Evolutionary conservation across 768 basidiomycete species (phyloP), one percentile per base, ranked within the genome.

Genomic region (Amanita rimosa): DNA sequence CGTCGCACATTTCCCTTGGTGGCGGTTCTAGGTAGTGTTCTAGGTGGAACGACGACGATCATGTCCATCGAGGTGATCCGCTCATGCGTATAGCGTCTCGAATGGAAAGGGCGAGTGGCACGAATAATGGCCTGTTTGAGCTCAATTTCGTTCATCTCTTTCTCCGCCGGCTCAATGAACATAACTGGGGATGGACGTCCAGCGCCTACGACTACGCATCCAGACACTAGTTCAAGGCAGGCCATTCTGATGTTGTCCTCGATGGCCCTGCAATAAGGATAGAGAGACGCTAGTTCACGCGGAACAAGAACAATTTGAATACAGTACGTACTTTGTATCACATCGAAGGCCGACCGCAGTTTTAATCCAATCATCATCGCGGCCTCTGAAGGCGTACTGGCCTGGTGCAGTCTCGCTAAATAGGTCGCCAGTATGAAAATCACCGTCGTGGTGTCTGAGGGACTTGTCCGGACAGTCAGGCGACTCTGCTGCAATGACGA

Each of bases 351-450:
- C 81, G 59, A 77, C 84, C 58, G 85, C 81, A 34, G 79, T 81
- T 67, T 88, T 89, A 62, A 89, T 88, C 86, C 85, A 87, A 62
- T 89, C 85, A 55, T 89, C 85, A 52, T 85, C 78, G 36, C 86
- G 76, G 21, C 85, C 86, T 33, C 81, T 75, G 53, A 74, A 83
- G 40, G 78, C 59, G 59, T 81, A 88, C 55, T 64, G 66, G 0
- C 82, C 83, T 1, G 76, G 69, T 1, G 66, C 54, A 14, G 71
- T 67, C 61, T 85, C 79, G 57, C 77, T 73, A 69, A 88, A 89
- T n/a, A 89, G 67, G 62, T 89, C 85, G 1, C 86, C 85, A 11
- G 85, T 87, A 60, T 85, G 85, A 66, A 83, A 85, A 57, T 84
- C 69, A 5, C 84, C 84, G 59, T 88, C 83, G 1, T 69, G 53